Evolutionary conservation across 352 stramenopile species (phyloP).

Genomic region (Phytophthora melonis): DNA sequence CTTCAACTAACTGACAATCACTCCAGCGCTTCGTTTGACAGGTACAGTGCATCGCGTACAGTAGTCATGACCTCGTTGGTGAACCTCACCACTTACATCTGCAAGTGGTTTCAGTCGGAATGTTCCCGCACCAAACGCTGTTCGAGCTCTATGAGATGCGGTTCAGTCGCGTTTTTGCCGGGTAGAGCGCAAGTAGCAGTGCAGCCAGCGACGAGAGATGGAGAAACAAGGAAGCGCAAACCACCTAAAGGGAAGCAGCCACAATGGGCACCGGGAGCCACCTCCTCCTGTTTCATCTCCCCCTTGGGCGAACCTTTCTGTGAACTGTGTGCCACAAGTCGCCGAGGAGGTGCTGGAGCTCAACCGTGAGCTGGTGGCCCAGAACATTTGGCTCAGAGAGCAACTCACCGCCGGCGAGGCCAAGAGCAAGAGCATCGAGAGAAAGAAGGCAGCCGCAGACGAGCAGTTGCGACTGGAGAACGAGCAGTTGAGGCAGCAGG

Average conservation of each 20-base stretch:
- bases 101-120: constrained; percentile 24
- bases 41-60: not conserved
- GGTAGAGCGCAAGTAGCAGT: constrained; percentile 12
- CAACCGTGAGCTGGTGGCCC: constrained; percentile 57
- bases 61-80: not conserved
- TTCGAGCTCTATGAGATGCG: not conserved
- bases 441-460: constrained; percentile 20
- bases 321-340: constrained; percentile 35
- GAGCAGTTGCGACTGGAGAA: constrained; percentile 57
- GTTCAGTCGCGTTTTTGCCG: constrained; percentile 20
- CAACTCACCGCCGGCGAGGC: constrained; percentile 42
- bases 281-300: not conserved
- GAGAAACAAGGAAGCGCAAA: not conserved
- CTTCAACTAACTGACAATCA: not conserved
- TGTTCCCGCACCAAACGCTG: constrained; percentile 6
- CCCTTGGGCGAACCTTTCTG: not conserved
- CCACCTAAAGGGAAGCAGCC: not conserved
- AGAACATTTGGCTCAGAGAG: constrained; percentile 60
- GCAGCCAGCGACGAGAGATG: not conserved
- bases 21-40: not conserved
- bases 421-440: constrained; percentile 6
- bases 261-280: not conserved
- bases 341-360: constrained; percentile 53
- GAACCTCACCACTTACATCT: constrained; percentile 1
- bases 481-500: constrained; percentile 54